Percentiles rank a stretch among this genome's conserved stretches.
phyloP scores from a whole-genome alignment of 176 grass and related monocot genomes.

The Oryza nivara region DNA sequence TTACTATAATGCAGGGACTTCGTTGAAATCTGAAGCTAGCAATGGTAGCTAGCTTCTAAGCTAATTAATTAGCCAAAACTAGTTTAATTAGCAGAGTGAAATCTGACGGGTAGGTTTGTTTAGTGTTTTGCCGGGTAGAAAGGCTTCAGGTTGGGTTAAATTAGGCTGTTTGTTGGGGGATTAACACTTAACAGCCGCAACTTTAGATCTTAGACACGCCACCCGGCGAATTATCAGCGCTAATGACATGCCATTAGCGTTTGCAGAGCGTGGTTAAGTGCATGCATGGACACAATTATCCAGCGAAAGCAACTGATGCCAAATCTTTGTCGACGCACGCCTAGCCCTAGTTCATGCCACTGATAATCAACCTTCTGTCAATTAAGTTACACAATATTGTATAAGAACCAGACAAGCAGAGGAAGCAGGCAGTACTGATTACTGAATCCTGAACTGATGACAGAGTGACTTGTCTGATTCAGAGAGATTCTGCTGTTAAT shows the following conservation, averaged over 20 bases:
- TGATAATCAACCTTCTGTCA: neutral
- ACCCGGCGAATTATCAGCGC: conserved; percentile 7
- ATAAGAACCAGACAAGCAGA: neutral
- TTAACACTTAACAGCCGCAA: conserved; percentile 58
- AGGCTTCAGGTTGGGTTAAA: conserved; percentile 26
- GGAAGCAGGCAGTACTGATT: neutral
- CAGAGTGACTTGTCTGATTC: neutral
- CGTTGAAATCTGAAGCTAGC: conserved; percentile 21
- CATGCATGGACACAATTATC: conserved; percentile 21
- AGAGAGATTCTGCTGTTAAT: conserved; percentile 5
- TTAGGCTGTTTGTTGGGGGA: conserved; percentile 14
- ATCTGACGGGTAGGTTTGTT: conserved; percentile 1
- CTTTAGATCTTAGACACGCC: conserved; percentile 53
- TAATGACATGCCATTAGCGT: neutral
- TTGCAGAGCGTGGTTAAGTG: neutral
- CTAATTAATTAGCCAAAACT: neutral
- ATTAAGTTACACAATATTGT: neutral
- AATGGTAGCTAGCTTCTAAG: conserved; percentile 13
- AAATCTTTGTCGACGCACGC: conserved; percentile 22
- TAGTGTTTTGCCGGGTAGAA: neutral
- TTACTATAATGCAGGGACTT: neutral
- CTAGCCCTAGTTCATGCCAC: conserved; percentile 2
- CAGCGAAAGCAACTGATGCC: conserved; percentile 36
- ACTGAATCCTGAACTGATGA: neutral
- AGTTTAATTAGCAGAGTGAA: conserved; percentile 28